A percentile compares a stretch with the other conserved stretches of the same genome.
phyloP scores from a whole-genome alignment of 176 grass and related monocot species.

The Tillandsia fasciculata region DNA sequence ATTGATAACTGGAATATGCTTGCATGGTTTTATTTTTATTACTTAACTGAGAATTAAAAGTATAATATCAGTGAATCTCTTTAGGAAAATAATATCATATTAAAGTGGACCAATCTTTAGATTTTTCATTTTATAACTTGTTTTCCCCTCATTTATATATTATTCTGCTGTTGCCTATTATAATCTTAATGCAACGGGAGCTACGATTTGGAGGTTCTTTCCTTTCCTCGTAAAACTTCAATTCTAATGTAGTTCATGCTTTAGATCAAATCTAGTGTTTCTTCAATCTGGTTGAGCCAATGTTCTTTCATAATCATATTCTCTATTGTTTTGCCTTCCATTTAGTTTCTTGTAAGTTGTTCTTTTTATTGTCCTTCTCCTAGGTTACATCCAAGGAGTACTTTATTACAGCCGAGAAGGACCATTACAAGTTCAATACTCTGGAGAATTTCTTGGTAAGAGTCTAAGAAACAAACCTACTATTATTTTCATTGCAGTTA shows the following conservation, averaged over 20 bases:
- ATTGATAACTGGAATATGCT: constrained; percentile 7
- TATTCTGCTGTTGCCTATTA: not conserved
- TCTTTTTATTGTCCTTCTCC: constrained; percentile 8
- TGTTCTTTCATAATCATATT: too few relatives aligned
- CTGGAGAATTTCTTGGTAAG: constrained; percentile 92
- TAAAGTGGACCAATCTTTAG: not conserved
- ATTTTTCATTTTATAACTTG: not conserved
- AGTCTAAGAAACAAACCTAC: not conserved
- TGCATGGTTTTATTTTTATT: constrained; percentile 1
- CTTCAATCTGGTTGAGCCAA: too few relatives aligned
- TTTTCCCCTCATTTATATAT: too few relatives aligned
- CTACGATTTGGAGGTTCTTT: not conserved
- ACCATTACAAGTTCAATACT: constrained; percentile 76
- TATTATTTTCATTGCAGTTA: not conserved
- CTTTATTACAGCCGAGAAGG: constrained; percentile 69
- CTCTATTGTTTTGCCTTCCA: too few relatives aligned
- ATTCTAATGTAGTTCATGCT: too few relatives aligned
- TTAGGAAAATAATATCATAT: not conserved
- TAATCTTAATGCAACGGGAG: not conserved
- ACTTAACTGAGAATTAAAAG: not conserved
- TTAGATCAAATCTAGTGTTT: too few relatives aligned
- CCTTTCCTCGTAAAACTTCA: too few relatives aligned
- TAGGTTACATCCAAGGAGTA: constrained; percentile 96
- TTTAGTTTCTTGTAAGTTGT: too few relatives aligned
- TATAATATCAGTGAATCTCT: not conserved